These are phyloP conservation scores for Plasmopara halstedii DNA, from an alignment of 352 stramenopile genomes.

Conservation along the genomic window DNA sequence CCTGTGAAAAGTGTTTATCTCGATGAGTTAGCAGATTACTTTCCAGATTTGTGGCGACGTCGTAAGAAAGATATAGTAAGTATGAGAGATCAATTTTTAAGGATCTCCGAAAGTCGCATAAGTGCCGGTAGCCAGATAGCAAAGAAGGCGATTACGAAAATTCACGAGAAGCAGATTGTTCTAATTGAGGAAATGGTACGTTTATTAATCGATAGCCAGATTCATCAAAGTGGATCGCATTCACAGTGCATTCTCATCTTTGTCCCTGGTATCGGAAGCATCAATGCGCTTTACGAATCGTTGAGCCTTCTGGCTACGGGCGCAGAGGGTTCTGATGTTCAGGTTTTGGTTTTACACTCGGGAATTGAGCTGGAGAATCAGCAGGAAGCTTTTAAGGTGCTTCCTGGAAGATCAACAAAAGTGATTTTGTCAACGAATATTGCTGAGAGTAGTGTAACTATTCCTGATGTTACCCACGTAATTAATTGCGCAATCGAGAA, in stretches of 20 bases:
- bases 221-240: constrained; percentile 27
- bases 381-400: constrained; percentile 52
- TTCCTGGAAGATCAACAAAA: constrained; percentile 58
- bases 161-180: constrained; percentile 56
- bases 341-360: constrained; percentile 62
- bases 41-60: constrained; percentile 28
- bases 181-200: constrained; percentile 54
- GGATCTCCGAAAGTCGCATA: constrained; percentile 18
- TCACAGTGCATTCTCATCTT: constrained; percentile 93
- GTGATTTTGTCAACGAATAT: constrained; percentile 97
- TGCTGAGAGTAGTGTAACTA: constrained; percentile 95
- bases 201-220: constrained; percentile 41
- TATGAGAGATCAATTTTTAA: constrained; percentile 34
- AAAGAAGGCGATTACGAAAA: constrained; percentile 38
- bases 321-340: constrained; percentile 20
- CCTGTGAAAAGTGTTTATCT: constrained; percentile 61
- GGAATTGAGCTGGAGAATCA: constrained; percentile 70
- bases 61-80: constrained; percentile 38
- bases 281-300: constrained; percentile 81
- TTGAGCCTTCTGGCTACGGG: constrained; percentile 33
- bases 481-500: constrained; percentile 84
- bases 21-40: constrained; percentile 35
- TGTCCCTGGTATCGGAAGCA: constrained; percentile 91
- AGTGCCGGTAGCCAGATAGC: constrained; percentile 45
- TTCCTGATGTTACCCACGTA: constrained; percentile 89